Conservation (phyloP, 768 basidiomycete species). For the Brasilioporus rufonigricans region DNA sequence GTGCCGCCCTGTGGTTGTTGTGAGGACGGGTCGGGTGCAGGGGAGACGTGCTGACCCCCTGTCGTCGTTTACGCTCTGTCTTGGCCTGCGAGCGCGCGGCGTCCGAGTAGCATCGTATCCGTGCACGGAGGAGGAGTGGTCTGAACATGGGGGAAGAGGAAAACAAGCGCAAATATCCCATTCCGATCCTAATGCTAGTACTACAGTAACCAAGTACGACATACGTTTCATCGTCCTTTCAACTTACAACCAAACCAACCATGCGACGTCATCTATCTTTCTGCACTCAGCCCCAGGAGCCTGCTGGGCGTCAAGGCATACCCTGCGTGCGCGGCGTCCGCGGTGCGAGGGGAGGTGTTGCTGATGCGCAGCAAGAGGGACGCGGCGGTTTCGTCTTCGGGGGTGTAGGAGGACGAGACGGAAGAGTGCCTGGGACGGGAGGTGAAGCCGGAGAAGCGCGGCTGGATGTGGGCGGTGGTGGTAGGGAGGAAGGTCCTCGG, state of each 20-base stretch:
- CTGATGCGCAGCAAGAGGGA: constrained; percentile 66
- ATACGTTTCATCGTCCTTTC: too few species aligned
- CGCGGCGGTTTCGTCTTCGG: constrained; percentile 71
- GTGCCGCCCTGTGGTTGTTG: constrained; percentile 54
- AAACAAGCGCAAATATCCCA: background rate
- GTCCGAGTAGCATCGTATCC: too few species aligned
- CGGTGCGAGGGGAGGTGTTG: constrained; percentile 20
- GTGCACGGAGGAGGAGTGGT: background rate
- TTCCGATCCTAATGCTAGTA: background rate
- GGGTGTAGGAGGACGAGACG: constrained; percentile 29
- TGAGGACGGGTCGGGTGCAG: background rate
- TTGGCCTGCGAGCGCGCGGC: background rate
- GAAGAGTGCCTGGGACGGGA: constrained; percentile 23
- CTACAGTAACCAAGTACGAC: too few species aligned
- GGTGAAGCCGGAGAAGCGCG: constrained; percentile 22
- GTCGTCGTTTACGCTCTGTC: constrained; percentile 75
- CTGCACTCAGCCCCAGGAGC: constrained; percentile 20
- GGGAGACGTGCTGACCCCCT: constrained; percentile 46
- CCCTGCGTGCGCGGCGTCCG: background rate
- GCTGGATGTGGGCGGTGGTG: constrained; percentile 14
- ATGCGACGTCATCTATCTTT: constrained; percentile 5
- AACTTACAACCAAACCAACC: too few species aligned
- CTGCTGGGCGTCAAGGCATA: constrained; percentile 28
- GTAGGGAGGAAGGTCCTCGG: constrained; percentile 22
- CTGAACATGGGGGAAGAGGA: background rate